Evolutionary conservation across 208 protist species (phyloP), one percentile per base, ranked within the genome.

Genomic region (Trypanosoma mega): DNA sequence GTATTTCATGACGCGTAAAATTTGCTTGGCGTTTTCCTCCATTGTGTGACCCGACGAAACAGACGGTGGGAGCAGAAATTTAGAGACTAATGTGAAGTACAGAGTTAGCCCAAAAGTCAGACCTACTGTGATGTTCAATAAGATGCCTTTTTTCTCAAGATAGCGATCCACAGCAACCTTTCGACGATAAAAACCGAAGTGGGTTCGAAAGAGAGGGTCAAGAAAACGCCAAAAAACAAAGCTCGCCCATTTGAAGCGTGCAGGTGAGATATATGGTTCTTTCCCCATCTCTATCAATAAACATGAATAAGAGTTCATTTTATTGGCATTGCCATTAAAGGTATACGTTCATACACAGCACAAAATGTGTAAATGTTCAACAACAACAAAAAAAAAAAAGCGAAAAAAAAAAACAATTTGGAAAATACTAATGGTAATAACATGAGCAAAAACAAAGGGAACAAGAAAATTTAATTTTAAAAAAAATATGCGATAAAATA

Each of bases 201-300:
- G 87, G 2, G 65, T 57, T 31, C 79, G 84, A 53, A 94, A 70
- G 9, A 80, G 4, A 12, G 87, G 87, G 46, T 92, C 82, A 48
- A 94, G 59, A 12, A 86, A 20, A 48, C 82, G 80, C 87, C 84
- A 92, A 51, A 90, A 94, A 16, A 78, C 71, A 68, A 80, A 84
- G 16, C 82, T 90, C 16, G 87, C 87, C 84, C 87, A 94, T 52
- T 81, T 81, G 14, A 90, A 0, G 33, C 54, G 63, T 23, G 87
- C 84, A 14, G 68, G 70, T 9, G 80, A 81, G 34, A 71, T 36
- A 37, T 85, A 78, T 23, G 70, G 68, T 16, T 74, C 76, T n/a
- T 74, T 47, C 2, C 63, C 71, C 34, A 83, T 68, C 51, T 76
- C 74, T 26, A 56, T 72, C n/a, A n/a, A n/a, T n/a, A n/a, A n/a